These are phyloP conservation scores for Amborella trichopoda DNA, from an alignment of 164 flowering plant genomes.

Conservation along the genomic window DNA sequence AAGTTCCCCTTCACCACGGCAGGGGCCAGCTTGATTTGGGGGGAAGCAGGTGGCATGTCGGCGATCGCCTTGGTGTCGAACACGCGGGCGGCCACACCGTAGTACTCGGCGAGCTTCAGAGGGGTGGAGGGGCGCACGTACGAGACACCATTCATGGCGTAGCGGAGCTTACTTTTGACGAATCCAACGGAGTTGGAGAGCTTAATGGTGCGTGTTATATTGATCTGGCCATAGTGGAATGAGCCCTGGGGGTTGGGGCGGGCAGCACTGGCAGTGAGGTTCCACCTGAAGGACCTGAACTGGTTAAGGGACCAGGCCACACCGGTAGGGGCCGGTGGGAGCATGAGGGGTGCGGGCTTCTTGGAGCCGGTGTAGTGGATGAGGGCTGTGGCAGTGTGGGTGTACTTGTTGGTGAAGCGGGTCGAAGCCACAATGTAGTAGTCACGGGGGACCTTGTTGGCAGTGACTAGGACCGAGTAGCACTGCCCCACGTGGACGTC, in stretches of 20 bases:
- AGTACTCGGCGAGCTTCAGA: slow-evolving; percentile 33
- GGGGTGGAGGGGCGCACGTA: slow-evolving; percentile 18
- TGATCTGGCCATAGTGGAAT: slow-evolving; percentile 30
- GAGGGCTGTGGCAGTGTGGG: slow-evolving; percentile 18
- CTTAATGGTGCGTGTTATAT: slow-evolving; percentile 34
- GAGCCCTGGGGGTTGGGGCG: slow-evolving; percentile 43
- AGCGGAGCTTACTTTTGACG: slow-evolving; percentile 26
- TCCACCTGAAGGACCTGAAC: slow-evolving; percentile 30
- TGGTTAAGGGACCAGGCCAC: slow-evolving; percentile 36
- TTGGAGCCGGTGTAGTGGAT: slow-evolving; percentile 18
- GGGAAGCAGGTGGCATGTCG: slow-evolving; percentile 27
- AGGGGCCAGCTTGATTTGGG: too few species aligned
- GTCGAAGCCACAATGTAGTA: slow-evolving; percentile 35
- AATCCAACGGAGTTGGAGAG: slow-evolving; percentile 17
- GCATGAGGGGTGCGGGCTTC: slow-evolving; percentile 15
- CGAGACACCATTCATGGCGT: slow-evolving; percentile 30
- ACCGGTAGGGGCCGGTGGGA: slow-evolving; percentile 20
- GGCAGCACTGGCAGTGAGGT: slow-evolving; percentile 35
- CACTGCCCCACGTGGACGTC: slow-evolving; percentile 44
- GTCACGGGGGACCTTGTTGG: slow-evolving; percentile 23
- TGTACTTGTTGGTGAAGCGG: slow-evolving; percentile 24
- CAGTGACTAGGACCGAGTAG: slow-evolving; percentile 28
- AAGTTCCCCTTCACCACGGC: slow-evolving; percentile 71
- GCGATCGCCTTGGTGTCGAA: slow-evolving; percentile 22
- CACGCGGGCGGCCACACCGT: slow-evolving; percentile 12